Conservation (phyloP, 164 flowering plant genomes). For the Stephania yunnanensis region DNA sequence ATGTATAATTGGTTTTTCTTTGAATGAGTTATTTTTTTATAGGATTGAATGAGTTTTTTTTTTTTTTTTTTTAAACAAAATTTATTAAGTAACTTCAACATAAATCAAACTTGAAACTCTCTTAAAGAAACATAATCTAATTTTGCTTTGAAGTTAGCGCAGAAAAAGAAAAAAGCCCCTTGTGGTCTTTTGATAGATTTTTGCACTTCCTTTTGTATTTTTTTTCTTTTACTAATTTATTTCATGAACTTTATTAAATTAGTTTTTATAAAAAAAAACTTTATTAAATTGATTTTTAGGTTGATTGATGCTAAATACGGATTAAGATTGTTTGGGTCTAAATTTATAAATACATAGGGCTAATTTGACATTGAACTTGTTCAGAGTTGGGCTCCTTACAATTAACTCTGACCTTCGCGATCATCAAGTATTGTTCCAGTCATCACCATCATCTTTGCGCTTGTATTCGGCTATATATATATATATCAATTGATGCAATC, state of each 20-base stretch:
- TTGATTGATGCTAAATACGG: too few relatives aligned
- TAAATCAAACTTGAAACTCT: too few relatives aligned
- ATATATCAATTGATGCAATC: background rate
- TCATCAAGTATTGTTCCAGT: conserved; percentile 7
- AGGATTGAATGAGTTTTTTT: too few relatives aligned
- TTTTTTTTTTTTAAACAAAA: too few relatives aligned
- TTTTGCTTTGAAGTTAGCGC: background rate
- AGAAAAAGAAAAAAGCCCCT: conserved; percentile 3
- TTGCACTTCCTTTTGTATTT: conserved; percentile 6
- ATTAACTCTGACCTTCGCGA: conserved; percentile 3
- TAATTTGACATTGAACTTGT: conserved; percentile 13
- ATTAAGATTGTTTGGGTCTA: background rate
- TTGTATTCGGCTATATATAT: conserved; percentile 1
- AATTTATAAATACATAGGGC: conserved; percentile 1
- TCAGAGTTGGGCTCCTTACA: conserved; percentile 2
- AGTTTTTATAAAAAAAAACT: too few relatives aligned
- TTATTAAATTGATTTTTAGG: background rate
- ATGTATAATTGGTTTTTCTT: too few relatives aligned
- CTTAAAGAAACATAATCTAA: too few relatives aligned
- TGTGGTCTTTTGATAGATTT: conserved; percentile 7
- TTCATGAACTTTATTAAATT: background rate
- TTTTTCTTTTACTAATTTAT: background rate
- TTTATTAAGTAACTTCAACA: too few relatives aligned
- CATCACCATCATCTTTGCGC: conserved; percentile 7
- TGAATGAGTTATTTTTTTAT: too few relatives aligned